Evolutionary conservation across 306 rosid genomes (phyloP), one percentile per base, ranked within the genome.

Genomic region (Malus fusca): DNA sequence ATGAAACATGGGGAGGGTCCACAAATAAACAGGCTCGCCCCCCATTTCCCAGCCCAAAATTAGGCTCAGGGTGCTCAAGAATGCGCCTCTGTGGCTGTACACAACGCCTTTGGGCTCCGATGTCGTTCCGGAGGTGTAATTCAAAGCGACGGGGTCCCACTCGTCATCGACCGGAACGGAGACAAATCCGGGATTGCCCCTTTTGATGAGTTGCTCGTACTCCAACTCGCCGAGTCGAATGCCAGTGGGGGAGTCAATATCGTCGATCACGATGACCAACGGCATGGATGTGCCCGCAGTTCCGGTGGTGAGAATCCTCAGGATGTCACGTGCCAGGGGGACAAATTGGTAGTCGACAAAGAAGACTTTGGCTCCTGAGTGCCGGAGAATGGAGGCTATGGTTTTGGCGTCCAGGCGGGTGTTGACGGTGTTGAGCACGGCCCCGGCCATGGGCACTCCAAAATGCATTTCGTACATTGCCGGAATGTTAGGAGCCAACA

Each of bases 401-500:
- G 72, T 92, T 7, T 78, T 83, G 0, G 96, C 84, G 33, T 95
- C 90, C 0, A 95, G 88, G 63, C 98, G 96, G 14, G 82, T 83
- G 87, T 95, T 95, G 19, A 95, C 82, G 26, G 97, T 78, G 92
- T 92, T 95, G 2, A 95, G 85, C 3, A 92, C 90, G 0, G 86
- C 96, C 1, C 98, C 97, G 0, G 97, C 98, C 98, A 95, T 95
- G 1, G 98, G 95, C 60, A 92, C 97, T 1, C 96, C 97, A 23
- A 95, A 95, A 77, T 95, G 98, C 97, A 95, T 92, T 93, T 95
- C 98, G 44, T 92, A 95, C 95, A 86, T 75, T 52, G 98, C 98
- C 31, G 98, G 98, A 62, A 92, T 77, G 72, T 94, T 94, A 1
- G 98, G 98, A 0, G 98, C 98, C 73, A 95, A 22, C 30, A 94